These are phyloP conservation scores for Noccaea caerulescens DNA, from an alignment of 345 rosid species.

Conservation along the genomic window DNA sequence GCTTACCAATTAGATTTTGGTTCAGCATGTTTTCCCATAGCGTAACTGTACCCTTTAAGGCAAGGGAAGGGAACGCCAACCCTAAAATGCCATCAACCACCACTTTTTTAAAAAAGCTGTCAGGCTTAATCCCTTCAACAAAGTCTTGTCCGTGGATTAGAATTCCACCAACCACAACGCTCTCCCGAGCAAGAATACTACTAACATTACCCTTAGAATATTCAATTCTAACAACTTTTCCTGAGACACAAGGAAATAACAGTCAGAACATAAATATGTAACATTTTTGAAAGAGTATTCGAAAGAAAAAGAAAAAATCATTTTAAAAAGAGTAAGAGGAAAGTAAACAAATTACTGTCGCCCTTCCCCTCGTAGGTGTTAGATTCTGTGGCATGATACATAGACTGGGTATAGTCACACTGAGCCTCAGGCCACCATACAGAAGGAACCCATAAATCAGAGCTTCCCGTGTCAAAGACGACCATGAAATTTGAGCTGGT, in stretches of 20 bases:
- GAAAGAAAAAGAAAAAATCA: too few relatives aligned
- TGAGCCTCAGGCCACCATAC: background rate
- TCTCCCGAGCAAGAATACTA: background rate
- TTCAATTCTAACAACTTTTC: too few relatives aligned
- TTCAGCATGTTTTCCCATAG: background rate
- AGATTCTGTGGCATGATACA: background rate
- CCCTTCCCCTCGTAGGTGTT: too few relatives aligned
- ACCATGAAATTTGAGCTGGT: background rate
- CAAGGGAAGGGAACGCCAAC: too few relatives aligned
- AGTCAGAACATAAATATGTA: background rate
- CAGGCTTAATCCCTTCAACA: background rate
- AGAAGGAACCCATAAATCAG: background rate
- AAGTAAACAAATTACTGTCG: too few relatives aligned
- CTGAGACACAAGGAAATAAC: too few relatives aligned
- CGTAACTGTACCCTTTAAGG: background rate
- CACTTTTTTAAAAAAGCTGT: background rate
- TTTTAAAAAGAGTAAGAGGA: background rate
- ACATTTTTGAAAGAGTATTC: background rate
- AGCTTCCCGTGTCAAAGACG: background rate
- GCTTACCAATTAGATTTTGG: background rate
- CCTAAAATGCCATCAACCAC: constrained; percentile 2
- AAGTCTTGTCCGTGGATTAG: background rate
- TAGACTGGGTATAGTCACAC: background rate
- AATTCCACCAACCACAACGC: background rate
- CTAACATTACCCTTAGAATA: background rate